phyloP scores from a whole-genome alignment of 306 rosid species.

The Lathyrus sativus region DNA sequence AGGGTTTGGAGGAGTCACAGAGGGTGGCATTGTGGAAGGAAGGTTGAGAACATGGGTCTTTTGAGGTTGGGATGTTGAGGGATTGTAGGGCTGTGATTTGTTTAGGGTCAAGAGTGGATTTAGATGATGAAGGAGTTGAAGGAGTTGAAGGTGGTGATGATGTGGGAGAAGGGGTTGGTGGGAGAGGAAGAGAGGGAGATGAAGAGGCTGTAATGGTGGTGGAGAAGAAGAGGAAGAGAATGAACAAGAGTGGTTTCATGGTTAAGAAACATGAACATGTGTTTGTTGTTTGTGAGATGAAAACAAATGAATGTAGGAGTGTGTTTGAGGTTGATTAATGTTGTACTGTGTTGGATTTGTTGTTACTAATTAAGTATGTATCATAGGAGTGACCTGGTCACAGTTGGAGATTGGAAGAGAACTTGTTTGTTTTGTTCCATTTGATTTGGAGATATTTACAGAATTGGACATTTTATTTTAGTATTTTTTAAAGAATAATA shows the following conservation, averaged over 20 bases:
- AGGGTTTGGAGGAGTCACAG: constrained; percentile 75
- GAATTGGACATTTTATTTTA: not conserved
- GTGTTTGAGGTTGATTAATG: not conserved
- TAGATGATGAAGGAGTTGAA: not conserved
- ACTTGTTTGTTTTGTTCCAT: constrained; percentile 2
- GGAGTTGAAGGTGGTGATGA: constrained; percentile 30
- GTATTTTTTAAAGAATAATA: constrained; percentile 9
- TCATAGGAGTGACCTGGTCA: constrained; percentile 11
- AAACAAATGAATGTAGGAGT: not conserved
- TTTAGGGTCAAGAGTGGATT: constrained; percentile 75
- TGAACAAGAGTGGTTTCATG: constrained; percentile 37
- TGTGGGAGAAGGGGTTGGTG: constrained; percentile 36
- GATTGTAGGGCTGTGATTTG: constrained; percentile 84
- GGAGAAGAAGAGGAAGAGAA: constrained; percentile 25
- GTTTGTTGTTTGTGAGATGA: not conserved
- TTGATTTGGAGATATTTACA: constrained; percentile 32
- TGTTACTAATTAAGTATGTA: not conserved
- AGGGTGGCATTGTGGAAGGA: constrained; percentile 62
- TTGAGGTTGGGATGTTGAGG: constrained; percentile 79
- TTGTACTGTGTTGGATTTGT: not conserved
- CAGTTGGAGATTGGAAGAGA: constrained; percentile 15
- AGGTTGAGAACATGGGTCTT: constrained; percentile 70
- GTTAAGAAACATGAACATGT: constrained; percentile 20
- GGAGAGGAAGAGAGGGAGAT: constrained; percentile 28
- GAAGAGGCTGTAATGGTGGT: constrained; percentile 17